phyloP scores from a whole-genome alignment of 495 filamentous ascomycete genomes.

The Tuber umbilicatum region DNA sequence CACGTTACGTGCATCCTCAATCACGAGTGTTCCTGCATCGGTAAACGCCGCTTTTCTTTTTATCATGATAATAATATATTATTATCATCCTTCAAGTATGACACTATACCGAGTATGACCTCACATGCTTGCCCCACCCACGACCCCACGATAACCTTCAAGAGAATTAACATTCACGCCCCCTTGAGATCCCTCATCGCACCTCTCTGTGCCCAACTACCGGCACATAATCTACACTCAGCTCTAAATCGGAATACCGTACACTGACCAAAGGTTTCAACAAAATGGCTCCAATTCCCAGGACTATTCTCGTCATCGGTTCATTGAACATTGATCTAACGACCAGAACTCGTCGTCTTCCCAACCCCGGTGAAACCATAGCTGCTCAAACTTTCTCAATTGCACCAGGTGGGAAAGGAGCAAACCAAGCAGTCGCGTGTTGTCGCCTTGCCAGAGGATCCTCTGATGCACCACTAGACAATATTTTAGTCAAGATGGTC shows the following conservation, averaged over 20 bases:
- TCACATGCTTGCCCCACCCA: background rate
- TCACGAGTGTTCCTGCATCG: too few relatives aligned
- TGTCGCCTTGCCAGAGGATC: slow-evolving; percentile 56
- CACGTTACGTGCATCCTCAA: too few relatives aligned
- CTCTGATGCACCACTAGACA: slow-evolving; percentile 38
- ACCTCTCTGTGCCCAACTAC: background rate
- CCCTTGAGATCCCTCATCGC: background rate
- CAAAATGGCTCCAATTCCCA: slow-evolving; percentile 33
- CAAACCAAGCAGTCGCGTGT: slow-evolving; percentile 87
- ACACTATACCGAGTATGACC: too few relatives aligned
- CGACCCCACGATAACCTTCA: background rate
- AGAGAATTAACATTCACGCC: background rate
- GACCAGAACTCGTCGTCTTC: slow-evolving; percentile 75
- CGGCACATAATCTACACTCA: background rate
- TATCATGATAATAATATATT: too few relatives aligned
- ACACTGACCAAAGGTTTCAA: background rate
- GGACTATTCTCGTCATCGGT: slow-evolving; percentile 70
- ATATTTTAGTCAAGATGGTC: slow-evolving; percentile 65
- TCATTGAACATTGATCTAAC: slow-evolving; percentile 92
- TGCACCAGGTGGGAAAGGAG: slow-evolving; percentile 86
- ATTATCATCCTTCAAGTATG: too few relatives aligned
- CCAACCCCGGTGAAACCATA: slow-evolving; percentile 77
- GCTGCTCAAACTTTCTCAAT: slow-evolving; percentile 69
- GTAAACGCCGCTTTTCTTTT: too few relatives aligned
- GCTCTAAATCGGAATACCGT: background rate